A percentile compares a stretch with the other conserved stretches of the same genome.
Conservation (phyloP, 2,329 filamentous ascomycete species). For the Fusarium marasasianum region DNA sequence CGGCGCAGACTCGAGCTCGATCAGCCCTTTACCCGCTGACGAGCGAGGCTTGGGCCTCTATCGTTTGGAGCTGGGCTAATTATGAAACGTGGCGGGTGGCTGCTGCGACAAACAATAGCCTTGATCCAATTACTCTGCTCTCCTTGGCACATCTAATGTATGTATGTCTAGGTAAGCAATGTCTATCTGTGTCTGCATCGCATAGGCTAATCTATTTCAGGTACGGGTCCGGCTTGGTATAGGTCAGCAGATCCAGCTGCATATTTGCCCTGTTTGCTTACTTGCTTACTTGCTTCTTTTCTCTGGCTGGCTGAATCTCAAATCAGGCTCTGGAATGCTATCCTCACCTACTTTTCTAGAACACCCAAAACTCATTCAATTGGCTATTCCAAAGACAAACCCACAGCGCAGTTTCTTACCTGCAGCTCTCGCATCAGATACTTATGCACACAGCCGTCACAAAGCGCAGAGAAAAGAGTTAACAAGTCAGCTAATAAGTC, state of each 20-base stretch:
- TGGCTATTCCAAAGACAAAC: not conserved
- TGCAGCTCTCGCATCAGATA: not conserved
- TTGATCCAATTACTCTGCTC: conserved; percentile 1
- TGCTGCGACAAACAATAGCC: conserved; percentile 10
- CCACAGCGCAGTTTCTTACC: not conserved
- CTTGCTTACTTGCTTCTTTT: not conserved
- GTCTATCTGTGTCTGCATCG: not conserved
- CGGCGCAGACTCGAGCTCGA: conserved; percentile 25
- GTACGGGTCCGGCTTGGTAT: no score
- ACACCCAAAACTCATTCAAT: not conserved
- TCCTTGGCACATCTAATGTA: not conserved
- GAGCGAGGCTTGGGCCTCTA: not conserved
- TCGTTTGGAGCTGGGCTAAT: not conserved
- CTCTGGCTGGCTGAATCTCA: not conserved
- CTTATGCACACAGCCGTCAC: conserved; percentile 6
- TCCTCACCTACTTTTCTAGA: not conserved
- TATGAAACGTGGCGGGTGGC: conserved; percentile 21
- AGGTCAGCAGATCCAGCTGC: not conserved
- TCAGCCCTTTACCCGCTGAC: not conserved
- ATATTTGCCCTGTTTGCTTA: not conserved
- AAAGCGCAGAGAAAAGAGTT: not conserved
- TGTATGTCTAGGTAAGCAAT: not conserved
- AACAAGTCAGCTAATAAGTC: not conserved
- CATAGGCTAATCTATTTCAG: not conserved
- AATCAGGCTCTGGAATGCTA: not conserved